Percentiles rank a stretch among this genome's conserved stretches.
phyloP scores from a whole-genome alignment of 2,329 filamentous ascomycete genomes.

The Aulographum hederae region DNA sequence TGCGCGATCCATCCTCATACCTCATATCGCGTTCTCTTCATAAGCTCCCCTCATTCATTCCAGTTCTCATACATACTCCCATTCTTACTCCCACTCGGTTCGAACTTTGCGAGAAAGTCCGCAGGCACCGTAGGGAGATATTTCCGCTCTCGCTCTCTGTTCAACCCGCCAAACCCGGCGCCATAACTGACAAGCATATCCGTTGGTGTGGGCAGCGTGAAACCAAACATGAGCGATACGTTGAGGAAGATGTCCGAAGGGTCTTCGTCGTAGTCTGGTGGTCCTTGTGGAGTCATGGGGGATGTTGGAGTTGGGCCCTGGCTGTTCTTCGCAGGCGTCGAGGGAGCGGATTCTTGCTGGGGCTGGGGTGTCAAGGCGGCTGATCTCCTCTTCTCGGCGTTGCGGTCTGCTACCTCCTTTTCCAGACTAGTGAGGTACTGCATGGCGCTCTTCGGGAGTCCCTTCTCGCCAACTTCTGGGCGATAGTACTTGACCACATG shows the following conservation, averaged over 20 bases:
- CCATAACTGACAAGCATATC: slow-evolving; percentile 96
- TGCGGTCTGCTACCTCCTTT: slow-evolving; percentile 42
- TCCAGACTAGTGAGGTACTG: slow-evolving; percentile 73
- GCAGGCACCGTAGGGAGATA: slow-evolving; percentile 92
- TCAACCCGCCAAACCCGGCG: slow-evolving; percentile 81
- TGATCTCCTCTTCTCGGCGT: slow-evolving; percentile 10
- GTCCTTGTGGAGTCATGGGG: slow-evolving; percentile 13
- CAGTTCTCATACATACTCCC: no score
- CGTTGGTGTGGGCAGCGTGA: slow-evolving; percentile 85
- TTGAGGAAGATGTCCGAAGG: slow-evolving; percentile 67
- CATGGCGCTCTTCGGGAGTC: slow-evolving; percentile 69
- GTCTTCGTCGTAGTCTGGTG: slow-evolving; percentile 48
- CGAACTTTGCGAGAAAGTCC: slow-evolving; percentile 80
- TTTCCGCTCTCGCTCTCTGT: slow-evolving; percentile 79
- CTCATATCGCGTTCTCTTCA: no score
- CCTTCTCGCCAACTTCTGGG: slow-evolving; percentile 87
- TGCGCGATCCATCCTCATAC: no score
- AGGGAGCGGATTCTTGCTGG: not conserved
- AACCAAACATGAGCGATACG: slow-evolving; percentile 81
- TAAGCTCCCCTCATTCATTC: no score
- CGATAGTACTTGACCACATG: slow-evolving; percentile 88
- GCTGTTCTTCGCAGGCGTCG: not conserved
- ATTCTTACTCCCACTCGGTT: slow-evolving; percentile 29
- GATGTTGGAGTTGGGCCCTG: not conserved
- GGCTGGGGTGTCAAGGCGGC: slow-evolving; percentile 1